These are phyloP conservation scores for Rhizopogon salebrosus DNA, from an alignment of 768 basidiomycete species.

Conservation along the genomic window DNA sequence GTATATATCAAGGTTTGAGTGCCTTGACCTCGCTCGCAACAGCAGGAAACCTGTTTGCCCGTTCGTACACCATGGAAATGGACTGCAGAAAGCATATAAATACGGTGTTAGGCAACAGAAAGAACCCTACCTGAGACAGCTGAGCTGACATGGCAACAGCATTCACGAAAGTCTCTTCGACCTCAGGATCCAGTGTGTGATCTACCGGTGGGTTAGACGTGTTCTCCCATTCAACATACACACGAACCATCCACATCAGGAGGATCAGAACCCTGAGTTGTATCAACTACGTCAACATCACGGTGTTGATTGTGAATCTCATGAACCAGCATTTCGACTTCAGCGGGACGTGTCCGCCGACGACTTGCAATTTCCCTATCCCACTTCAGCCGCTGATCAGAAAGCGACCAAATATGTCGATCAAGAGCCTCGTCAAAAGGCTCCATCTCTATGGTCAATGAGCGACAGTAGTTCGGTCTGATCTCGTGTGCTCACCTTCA, in stretches of 20 bases:
- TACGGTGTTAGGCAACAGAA: neutral
- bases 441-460: conserved; percentile 50
- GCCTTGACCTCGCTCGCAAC: conserved; percentile 47
- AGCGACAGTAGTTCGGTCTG: neutral
- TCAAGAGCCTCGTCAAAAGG: conserved; percentile 86
- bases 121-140: conserved; percentile 44
- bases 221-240: neutral
- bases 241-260: conserved; percentile 9
- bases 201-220: conserved; percentile 8
- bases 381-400: conserved; percentile 70
- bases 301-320: conserved; percentile 34
- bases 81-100: conserved; percentile 27
- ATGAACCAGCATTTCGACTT: conserved; percentile 40
- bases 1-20: conserved; percentile 35
- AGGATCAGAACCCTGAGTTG: conserved; percentile 2
- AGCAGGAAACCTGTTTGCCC: conserved; percentile 40
- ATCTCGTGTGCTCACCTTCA: conserved; percentile 35
- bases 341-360: conserved; percentile 55
- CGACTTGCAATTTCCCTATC: conserved; percentile 66
- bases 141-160: conserved; percentile 40
- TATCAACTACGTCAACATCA: conserved; percentile 21
- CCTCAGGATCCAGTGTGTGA: conserved; percentile 15
- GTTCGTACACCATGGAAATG: conserved; percentile 44
- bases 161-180: conserved; percentile 25
- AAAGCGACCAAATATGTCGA: conserved; percentile 73